Evolutionary conservation across 805 yeast species (phyloP), one percentile per base, ranked within the genome.

Genomic region (Wickerhamiella musiphila): DNA sequence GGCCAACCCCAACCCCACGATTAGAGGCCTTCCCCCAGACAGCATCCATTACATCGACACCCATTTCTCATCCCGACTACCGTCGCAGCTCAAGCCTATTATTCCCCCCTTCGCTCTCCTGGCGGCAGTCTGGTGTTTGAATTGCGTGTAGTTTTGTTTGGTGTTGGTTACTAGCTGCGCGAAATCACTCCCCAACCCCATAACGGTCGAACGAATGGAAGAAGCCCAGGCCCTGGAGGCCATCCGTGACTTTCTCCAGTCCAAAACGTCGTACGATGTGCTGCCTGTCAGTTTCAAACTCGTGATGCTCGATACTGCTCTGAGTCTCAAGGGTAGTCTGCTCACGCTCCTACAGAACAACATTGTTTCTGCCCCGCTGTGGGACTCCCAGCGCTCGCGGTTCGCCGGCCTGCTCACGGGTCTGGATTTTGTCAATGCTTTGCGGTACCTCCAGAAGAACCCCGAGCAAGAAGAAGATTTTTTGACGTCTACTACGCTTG

Each of bases 371-470:
- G 96, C 96, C 4, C 98, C 99, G 3, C 61, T 90, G 32, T 90
- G 99, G 99, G 79, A 86, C 55, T 76, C 86, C 36, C 69, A 76
- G 48, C 71, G 78, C 11, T 78, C 93, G 11, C 66, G 78, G 47
- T 90, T 90, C 61, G 95, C 95, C 2, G 99, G 99, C 3, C 66
- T 90, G 39, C 61, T 90, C 46, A 90, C 96, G 4, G 73, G 93
- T 12, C 70, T 78, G 25, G 98, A 90, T 58, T 90, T 83, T 54
- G 78, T 90, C 42, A 86, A 90, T 46, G 95, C 86, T 33, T 82
- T 90, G 39, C 93, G 83, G 51, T 90, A 84, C 56, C 86, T 84
- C 56, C 77, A 81, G 48, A 90, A 81, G 46, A 51, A 53, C 40
- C 93, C 94, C 0, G 93, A 82, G 41, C 73, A 79, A 49, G 75